Conservation (phyloP, 306 rosid genomes). For the Macrotyloma uniflorum region DNA sequence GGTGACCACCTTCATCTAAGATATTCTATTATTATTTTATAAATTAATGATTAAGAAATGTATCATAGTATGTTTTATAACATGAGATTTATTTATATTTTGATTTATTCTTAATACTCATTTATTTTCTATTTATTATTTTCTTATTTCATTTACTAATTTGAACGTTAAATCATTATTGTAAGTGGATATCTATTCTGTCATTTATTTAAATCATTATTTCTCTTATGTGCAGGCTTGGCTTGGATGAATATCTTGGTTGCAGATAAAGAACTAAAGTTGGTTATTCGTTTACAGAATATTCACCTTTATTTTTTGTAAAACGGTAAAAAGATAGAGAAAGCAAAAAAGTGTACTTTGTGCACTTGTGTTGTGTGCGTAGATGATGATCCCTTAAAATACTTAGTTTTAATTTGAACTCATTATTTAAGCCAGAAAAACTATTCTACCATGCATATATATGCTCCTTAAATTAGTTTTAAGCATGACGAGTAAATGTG, state of each 20-base stretch:
- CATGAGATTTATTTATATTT: too few relatives aligned
- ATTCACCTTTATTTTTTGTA: background rate
- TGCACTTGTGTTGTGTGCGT: constrained; percentile 5
- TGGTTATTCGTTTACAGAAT: constrained; percentile 7
- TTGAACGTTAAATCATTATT: too few relatives aligned
- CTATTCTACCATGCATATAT: constrained; percentile 27
- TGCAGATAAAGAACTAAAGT: constrained; percentile 24
- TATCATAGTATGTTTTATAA: too few relatives aligned
- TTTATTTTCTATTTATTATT: too few relatives aligned
- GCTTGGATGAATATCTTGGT: constrained; percentile 11
- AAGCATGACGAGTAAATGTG: constrained; percentile 15
- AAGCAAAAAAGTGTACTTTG: constrained; percentile 17
- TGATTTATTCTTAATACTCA: too few relatives aligned
- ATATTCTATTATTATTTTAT: too few relatives aligned
- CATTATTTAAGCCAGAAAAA: constrained; percentile 3
- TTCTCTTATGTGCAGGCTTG: background rate
- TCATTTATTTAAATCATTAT: too few relatives aligned
- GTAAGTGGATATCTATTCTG: too few relatives aligned
- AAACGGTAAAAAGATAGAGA: constrained; percentile 9
- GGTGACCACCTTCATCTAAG: too few relatives aligned
- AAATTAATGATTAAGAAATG: too few relatives aligned
- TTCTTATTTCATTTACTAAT: too few relatives aligned
- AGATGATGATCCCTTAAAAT: background rate
- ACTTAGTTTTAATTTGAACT: constrained; percentile 24
- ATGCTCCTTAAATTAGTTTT: constrained; percentile 33